Evolutionary conservation across 2,329 filamentous ascomycete species (phyloP).

Genomic region (Erysiphe neolycopersici): DNA sequence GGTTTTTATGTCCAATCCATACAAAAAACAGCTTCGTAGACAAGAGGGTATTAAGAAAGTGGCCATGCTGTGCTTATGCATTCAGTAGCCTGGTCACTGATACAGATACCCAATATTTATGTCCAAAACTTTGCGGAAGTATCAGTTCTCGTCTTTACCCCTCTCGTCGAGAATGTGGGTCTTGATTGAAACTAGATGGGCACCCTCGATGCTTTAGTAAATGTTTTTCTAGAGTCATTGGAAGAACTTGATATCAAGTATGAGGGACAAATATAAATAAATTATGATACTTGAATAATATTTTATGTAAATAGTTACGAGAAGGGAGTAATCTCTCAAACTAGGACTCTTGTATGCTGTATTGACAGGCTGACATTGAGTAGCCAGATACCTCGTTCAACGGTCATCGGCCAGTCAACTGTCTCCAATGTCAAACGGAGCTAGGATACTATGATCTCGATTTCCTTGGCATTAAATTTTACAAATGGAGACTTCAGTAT

Average conservation of each 20-base stretch:
- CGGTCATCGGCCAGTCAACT: background rate
- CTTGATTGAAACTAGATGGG: constrained; percentile 2
- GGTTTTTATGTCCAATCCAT: background rate
- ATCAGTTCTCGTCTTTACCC: no score
- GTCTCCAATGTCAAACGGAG: background rate
- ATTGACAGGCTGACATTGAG: background rate
- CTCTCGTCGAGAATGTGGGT: constrained; percentile 6
- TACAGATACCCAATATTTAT: constrained; percentile 40
- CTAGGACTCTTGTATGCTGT: no score
- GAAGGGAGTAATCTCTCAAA: no score
- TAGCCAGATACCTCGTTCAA: background rate
- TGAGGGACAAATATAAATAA: background rate
- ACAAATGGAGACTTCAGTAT: constrained; percentile 1
- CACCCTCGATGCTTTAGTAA: constrained; percentile 21
- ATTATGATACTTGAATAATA: no score
- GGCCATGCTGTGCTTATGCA: constrained; percentile 21
- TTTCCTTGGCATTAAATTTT: background rate
- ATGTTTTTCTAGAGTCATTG: constrained; percentile 21
- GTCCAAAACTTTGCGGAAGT: constrained; percentile 1
- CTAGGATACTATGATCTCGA: constrained; percentile 1
- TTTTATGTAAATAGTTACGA: no score
- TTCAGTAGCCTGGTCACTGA: constrained; percentile 34
- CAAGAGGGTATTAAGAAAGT: constrained; percentile 31
- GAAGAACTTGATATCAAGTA: constrained; percentile 20
- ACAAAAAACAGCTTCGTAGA: background rate